Percentiles rank a stretch among this genome's conserved stretches.
phyloP scores from a whole-genome alignment of 305 asterid species.

The Plantago coronopus region DNA sequence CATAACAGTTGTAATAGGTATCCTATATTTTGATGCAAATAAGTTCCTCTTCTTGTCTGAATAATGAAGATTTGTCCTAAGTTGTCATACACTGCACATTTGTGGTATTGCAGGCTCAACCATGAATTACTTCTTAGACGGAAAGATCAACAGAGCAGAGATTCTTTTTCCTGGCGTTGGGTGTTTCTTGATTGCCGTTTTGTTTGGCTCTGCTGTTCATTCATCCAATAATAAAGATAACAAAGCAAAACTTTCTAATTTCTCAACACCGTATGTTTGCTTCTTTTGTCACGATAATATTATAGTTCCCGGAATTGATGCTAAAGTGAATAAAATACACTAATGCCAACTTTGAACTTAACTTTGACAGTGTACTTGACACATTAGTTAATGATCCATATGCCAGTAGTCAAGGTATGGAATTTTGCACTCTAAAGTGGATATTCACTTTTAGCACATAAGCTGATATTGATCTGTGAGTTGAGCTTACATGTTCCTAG shows the following conservation, averaged over 20 bases:
- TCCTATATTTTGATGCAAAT: not conserved
- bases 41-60: not conserved
- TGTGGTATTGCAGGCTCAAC: conserved; percentile 41
- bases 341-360: conserved; percentile 13
- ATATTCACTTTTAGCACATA: not conserved
- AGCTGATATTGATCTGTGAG: too few species aligned
- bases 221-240: conserved; percentile 43
- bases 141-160: conserved; percentile 45
- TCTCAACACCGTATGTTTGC: conserved; percentile 25
- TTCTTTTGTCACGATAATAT: not conserved
- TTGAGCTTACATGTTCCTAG: not conserved
- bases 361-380: conserved; percentile 37
- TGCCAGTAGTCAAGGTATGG: conserved; percentile 25
- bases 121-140: conserved; percentile 57
- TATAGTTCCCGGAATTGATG: not conserved
- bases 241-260: conserved; percentile 30
- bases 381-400: conserved; percentile 24
- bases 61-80: conserved; percentile 5
- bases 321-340: too few species aligned
- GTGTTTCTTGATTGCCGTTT: conserved; percentile 53
- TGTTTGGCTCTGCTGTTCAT: conserved; percentile 46
- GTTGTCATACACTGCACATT: not conserved
- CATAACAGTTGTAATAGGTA: conserved; percentile 87
- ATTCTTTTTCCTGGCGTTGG: conserved; percentile 51
- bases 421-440: not conserved